These are phyloP conservation scores for Arbutus unedo DNA, from an alignment of 148 eudicot genomes.

Conservation along the genomic window DNA sequence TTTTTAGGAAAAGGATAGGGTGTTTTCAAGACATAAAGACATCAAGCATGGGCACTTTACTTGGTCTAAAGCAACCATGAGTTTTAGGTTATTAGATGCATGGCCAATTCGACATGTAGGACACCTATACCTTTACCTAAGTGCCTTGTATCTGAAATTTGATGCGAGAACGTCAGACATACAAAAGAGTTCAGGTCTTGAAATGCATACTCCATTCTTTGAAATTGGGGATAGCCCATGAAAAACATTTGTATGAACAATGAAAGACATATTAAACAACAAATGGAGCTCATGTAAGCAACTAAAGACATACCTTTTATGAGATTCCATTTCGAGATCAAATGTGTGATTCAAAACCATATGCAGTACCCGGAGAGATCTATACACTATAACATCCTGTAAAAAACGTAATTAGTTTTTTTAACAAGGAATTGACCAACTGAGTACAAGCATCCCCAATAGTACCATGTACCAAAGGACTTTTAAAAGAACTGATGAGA, in stretches of 20 bases:
- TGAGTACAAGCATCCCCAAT: neutral
- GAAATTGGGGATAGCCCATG: neutral
- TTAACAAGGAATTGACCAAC: neutral
- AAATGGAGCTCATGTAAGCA: neutral
- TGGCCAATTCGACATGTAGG: neutral
- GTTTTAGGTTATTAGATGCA: neutral
- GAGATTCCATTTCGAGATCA: conserved; percentile 15
- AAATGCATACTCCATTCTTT: neutral
- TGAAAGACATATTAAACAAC: neutral
- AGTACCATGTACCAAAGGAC: neutral
- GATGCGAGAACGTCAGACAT: neutral
- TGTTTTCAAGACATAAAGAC: neutral
- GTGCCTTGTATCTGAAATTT: neutral
- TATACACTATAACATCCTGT: conserved; percentile 39
- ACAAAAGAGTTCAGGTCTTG: neutral
- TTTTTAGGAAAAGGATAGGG: neutral
- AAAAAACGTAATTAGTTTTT: conserved; percentile 9
- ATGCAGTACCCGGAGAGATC: conserved; percentile 41
- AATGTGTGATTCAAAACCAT: conserved; percentile 27
- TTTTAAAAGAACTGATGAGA: neutral
- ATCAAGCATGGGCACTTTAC: neutral
- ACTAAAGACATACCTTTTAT: conserved; percentile 26
- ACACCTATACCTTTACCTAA: neutral
- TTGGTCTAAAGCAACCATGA: neutral
- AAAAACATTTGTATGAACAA: neutral